phyloP scores from a whole-genome alignment of 1,284 basidiomycete genomes.

The Rhodotorula sp. region DNA sequence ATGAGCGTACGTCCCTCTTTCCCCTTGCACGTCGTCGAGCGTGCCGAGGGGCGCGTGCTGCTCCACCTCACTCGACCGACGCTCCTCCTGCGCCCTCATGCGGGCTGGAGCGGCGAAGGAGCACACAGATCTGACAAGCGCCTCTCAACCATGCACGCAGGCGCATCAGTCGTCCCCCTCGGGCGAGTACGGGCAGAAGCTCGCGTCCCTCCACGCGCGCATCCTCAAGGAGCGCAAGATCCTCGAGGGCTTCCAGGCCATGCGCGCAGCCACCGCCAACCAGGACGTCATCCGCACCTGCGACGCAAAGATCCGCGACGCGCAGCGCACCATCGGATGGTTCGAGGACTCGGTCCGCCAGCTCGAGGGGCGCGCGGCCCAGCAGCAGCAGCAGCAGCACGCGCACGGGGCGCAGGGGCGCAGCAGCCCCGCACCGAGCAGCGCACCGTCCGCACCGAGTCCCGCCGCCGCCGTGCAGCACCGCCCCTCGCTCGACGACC shows the following conservation, averaged over 20 bases:
- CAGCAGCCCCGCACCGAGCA: neutral
- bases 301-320: constrained; percentile 84
- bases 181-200: constrained; percentile 59
- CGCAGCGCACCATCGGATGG: constrained; percentile 79
- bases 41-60: neutral
- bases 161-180: neutral
- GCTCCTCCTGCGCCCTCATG: neutral
- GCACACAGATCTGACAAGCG: too few species aligned
- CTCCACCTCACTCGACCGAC: neutral
- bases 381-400: constrained; percentile 16
- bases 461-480: neutral
- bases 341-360: constrained; percentile 84
- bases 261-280: constrained; percentile 80
- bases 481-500: constrained; percentile 13
- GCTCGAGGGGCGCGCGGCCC: constrained; percentile 66
- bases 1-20: neutral
- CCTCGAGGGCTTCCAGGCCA: constrained; percentile 77
- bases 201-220: constrained; percentile 83
- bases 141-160: neutral
- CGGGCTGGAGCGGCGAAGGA: too few species aligned
- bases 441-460: neutral
- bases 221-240: constrained; percentile 91
- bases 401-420: neutral
- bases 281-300: constrained; percentile 72
- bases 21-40: too few species aligned